Conservation (phyloP, 306 rosid genomes). For the Rosa lucieae region DNA sequence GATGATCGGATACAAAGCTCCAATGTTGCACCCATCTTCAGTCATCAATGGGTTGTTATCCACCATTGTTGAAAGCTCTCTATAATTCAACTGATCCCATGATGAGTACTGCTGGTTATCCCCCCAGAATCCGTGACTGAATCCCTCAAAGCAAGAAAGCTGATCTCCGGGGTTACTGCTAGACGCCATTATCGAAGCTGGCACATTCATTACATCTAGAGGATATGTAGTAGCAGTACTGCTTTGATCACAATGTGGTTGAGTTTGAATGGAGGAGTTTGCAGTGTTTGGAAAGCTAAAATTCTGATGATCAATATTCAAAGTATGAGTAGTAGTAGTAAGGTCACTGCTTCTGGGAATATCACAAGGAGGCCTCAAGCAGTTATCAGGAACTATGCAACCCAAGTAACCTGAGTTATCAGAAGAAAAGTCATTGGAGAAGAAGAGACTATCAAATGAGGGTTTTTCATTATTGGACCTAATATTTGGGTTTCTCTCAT, state of each 20-base stretch:
- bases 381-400: conserved; percentile 92
- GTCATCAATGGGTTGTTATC: conserved; percentile 33
- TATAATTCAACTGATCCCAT: conserved; percentile 48
- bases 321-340: conserved; percentile 24
- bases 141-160: conserved; percentile 47
- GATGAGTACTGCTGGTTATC: conserved; percentile 29
- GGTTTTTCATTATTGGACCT: conserved; percentile 24
- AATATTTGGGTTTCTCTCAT: conserved; percentile 15
- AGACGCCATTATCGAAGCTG: conserved; percentile 24
- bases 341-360: conserved; percentile 35
- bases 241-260: conserved; percentile 30
- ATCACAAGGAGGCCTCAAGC: conserved; percentile 63
- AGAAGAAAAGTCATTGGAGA: conserved; percentile 39
- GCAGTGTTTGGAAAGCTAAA: conserved; percentile 20
- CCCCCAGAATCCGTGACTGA: conserved; percentile 54
- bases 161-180: conserved; percentile 32
- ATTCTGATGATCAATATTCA: conserved; percentile 35
- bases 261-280: conserved; percentile 27
- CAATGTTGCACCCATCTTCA: conserved; percentile 65
- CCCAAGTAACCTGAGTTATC: conserved; percentile 85
- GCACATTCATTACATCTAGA: conserved; percentile 25
- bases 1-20: conserved; percentile 41
- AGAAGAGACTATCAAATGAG: conserved; percentile 46
- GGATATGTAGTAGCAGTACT: conserved; percentile 16
- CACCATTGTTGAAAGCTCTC: conserved; percentile 67